A percentile compares a stretch with the other conserved stretches of the same genome.
These are phyloP conservation scores for Phytophthora cryptogea DNA, from an alignment of 352 stramenopile genomes.

Conservation along the genomic window DNA sequence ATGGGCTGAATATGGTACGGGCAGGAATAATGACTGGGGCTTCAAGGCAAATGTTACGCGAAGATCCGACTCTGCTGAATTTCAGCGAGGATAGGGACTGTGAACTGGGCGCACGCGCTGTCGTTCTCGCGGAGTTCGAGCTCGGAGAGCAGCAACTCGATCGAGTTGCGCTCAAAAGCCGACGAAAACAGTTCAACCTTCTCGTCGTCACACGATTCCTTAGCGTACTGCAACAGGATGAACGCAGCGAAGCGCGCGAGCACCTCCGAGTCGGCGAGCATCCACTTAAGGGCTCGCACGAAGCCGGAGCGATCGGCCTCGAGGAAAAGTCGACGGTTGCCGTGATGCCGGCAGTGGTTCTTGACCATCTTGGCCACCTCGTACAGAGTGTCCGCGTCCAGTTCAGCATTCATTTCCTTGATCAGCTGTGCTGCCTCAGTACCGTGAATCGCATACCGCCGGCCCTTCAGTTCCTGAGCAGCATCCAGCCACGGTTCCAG, in stretches of 20 bases:
- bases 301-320: conserved; percentile 46
- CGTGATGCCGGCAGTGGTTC: conserved; percentile 70
- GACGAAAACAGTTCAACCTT: conserved; percentile 51
- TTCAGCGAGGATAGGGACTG: conserved; percentile 52
- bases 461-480: conserved; percentile 48
- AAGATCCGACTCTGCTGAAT: conserved; percentile 70
- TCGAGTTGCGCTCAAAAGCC: conserved; percentile 64
- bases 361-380: conserved; percentile 70
- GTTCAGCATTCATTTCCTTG: conserved; percentile 61
- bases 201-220: conserved; percentile 41
- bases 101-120: conserved; percentile 45
- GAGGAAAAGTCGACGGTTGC: conserved; percentile 71
- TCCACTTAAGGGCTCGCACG: conserved; percentile 62
- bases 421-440: conserved; percentile 52
- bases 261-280: conserved; percentile 61
- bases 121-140: conserved; percentile 35
- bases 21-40: conserved; percentile 4
- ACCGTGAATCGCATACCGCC: conserved; percentile 59
- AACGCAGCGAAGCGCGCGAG: conserved; percentile 68
- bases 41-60: conserved; percentile 23
- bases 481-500: conserved; percentile 66
- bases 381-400: conserved; percentile 65
- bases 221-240: conserved; percentile 61
- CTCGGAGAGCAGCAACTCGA: conserved; percentile 51
- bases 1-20: conserved; percentile 23